Conservation (phyloP, 2,329 filamentous ascomycete species). For the Ceratocystiopsis sp. region DNA sequence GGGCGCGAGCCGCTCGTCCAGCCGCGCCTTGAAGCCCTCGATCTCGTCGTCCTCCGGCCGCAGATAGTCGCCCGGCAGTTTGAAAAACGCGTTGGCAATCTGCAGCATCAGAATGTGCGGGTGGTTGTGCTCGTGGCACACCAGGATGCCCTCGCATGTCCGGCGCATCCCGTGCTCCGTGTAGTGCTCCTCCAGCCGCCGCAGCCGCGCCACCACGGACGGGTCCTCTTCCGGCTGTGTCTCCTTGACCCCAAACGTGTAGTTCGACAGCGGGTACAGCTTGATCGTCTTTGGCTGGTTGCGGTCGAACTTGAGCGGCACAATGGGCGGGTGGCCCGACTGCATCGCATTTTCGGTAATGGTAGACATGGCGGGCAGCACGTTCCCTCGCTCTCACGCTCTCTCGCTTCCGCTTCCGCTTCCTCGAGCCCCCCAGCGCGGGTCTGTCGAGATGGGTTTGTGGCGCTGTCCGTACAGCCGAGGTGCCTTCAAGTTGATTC, state of each 20-base stretch:
- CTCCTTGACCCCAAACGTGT: constrained; percentile 97
- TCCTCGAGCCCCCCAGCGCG: not conserved
- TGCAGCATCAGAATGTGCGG: constrained; percentile 98
- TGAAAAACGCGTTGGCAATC: constrained; percentile 99
- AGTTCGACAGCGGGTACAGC: constrained; percentile 90
- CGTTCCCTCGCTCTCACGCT: not conserved
- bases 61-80: constrained; percentile 92
- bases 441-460: no score
- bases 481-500: no score
- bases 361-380: constrained; percentile 50
- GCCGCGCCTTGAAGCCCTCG: constrained; percentile 78
- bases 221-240: constrained; percentile 96
- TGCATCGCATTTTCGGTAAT: constrained; percentile 61
- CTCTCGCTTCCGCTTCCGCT: not conserved
- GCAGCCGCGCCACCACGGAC: constrained; percentile 79
- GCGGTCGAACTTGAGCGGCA: constrained; percentile 69
- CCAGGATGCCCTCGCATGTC: constrained; percentile 89
- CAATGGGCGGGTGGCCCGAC: constrained; percentile 60
- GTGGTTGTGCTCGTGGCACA: constrained; percentile 98
- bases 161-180: constrained; percentile 83
- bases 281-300: constrained; percentile 83
- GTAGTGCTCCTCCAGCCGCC: constrained; percentile 93
- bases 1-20: constrained; percentile 87
- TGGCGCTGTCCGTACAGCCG: no score
- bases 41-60: constrained; percentile 79